Evolutionary conservation across 2,329 filamentous ascomycete genomes (phyloP), one percentile per base, ranked within the genome.

Genomic region (Verticillium zaregamsianum): DNA sequence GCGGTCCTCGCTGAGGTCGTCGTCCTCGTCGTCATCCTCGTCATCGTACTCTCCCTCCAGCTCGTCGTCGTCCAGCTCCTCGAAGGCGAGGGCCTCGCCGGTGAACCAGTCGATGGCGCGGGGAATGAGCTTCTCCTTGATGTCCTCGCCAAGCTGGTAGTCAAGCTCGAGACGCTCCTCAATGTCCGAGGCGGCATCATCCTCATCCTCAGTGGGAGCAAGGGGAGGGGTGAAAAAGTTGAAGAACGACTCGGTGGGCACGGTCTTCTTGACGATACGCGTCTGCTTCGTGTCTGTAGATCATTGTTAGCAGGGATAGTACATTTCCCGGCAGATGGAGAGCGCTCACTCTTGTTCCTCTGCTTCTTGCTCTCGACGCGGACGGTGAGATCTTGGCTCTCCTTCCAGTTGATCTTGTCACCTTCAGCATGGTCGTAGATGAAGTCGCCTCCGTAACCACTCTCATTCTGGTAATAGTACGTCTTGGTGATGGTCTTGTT

Each of bases 41-140:
- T 94, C 90, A 68, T 91, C 92, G 66, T 92, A 91, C 65, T 89
- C 91, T 70, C 90, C 90, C 61, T 93, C 90, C 66, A 93, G 82
- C 65, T 94, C 93, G 60, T 96, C 90, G 58, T 86, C 86, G 45
- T 94, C 90, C 64, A 97, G 79, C 76, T 97, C 94, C 83, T 99
- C 95, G 70, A 92, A 99, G 70, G 95, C 93, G 66, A 99, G 88
- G 68, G 95, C 95, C 81, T 99, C 95, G 62, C 95, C 95, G 59
- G 95, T 99, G 78, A 99, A 99, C 95, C 95, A 99, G 80, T 99
- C 95, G 71, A 99, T 95, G 62, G 96, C 95, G 69, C 94, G 93
- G 67, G 95, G 95, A 69, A 99, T 99, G 67, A 99, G 86, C 83
- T 99, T 99, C 86, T 99, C 95, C 83, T 99, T 99, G 81, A 99